Conservation (phyloP, 1,284 basidiomycete species). For the Heterobasidion irregulare region DNA sequence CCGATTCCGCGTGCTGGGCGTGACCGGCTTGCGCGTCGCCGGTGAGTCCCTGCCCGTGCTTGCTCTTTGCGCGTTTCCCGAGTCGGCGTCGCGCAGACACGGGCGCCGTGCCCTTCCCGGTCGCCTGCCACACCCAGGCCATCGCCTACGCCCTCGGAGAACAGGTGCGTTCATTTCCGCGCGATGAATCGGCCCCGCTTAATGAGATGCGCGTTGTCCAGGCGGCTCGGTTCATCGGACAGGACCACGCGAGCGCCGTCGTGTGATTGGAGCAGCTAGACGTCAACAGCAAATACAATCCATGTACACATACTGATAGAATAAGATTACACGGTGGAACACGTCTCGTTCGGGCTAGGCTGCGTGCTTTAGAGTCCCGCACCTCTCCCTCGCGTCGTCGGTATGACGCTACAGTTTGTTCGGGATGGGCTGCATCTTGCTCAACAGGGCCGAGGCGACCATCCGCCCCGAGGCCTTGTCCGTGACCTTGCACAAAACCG, state of each 20-base stretch:
- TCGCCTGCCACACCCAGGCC: neutral
- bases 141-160: neutral
- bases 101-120: neutral
- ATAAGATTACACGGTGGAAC: neutral
- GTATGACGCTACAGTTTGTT: neutral
- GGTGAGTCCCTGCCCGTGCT: neutral
- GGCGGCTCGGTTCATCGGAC: neutral
- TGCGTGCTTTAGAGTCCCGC: neutral
- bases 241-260: neutral
- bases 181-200: neutral
- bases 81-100: neutral
- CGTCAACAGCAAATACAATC: neutral
- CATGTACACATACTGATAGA: neutral
- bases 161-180: neutral
- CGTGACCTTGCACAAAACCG: constrained; percentile 32
- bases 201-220: neutral
- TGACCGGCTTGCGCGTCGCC: neutral
- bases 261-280: neutral
- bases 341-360: neutral
- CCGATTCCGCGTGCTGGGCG: neutral
- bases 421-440: constrained; percentile 54
- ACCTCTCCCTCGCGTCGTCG: too few relatives aligned
- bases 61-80: neutral
- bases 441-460: constrained; percentile 55
- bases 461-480: constrained; percentile 46